Evolutionary conservation across 768 basidiomycete genomes (phyloP).

Genomic region (Termitomyces sp.): DNA sequence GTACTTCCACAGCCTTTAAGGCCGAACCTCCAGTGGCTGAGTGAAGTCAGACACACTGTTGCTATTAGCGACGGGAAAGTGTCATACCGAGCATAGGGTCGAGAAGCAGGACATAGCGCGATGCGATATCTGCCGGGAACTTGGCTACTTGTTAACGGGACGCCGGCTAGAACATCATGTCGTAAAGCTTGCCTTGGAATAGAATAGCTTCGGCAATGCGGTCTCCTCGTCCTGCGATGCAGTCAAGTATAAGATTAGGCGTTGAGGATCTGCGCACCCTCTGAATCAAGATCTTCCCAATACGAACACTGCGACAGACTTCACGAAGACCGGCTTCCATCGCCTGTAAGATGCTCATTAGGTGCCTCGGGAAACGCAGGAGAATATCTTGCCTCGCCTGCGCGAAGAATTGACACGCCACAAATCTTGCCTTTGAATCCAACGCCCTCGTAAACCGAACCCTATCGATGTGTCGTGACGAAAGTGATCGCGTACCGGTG

Average conservation of each 20-base stretch:
- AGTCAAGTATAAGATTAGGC: neutral
- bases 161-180: neutral
- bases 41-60: neutral
- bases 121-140: slow-evolving; percentile 91
- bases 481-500: neutral
- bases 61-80: neutral
- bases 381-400: slow-evolving; percentile 64
- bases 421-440: slow-evolving; percentile 96
- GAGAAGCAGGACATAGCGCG: slow-evolving; percentile 87
- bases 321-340: slow-evolving; percentile 98
- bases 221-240: slow-evolving; percentile 85
- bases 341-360: slow-evolving; percentile 45
- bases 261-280: slow-evolving; percentile 44
- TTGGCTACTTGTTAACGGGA: slow-evolving; percentile 22
- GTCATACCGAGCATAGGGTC: slow-evolving; percentile 93
- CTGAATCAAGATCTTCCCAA: slow-evolving; percentile 98
- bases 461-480: slow-evolving; percentile 30
- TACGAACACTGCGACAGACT: slow-evolving; percentile 89
- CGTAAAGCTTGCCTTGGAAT: slow-evolving; percentile 57
- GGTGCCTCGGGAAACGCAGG: neutral
- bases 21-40: slow-evolving; percentile 94
- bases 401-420: slow-evolving; percentile 90
- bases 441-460: slow-evolving; percentile 82
- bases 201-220: slow-evolving; percentile 87
- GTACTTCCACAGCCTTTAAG: slow-evolving; percentile 94